Percentiles rank a stretch among this genome's conserved stretches.
phyloP scores from a whole-genome alignment of 2,329 filamentous ascomycete genomes.

The Fonsecaea multimorphosa region DNA sequence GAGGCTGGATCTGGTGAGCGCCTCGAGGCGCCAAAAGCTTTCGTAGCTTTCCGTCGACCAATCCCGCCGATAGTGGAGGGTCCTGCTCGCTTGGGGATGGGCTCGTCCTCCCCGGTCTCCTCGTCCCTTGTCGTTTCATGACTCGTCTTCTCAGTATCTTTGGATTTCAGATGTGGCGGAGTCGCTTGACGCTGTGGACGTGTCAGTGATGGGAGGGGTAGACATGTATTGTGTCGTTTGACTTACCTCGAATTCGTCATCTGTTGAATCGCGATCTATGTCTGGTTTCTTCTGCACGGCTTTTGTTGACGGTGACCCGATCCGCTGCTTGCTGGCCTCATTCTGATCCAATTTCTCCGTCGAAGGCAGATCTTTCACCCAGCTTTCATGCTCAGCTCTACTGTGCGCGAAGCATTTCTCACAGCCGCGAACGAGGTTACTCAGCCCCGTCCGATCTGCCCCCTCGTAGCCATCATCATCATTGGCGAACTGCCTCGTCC shows the following conservation, averaged over 20 bases:
- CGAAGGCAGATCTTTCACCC: conserved; percentile 26
- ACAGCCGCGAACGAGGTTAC: conserved; percentile 30
- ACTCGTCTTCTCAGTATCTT: conserved; percentile 2
- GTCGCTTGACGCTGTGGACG: conserved; percentile 32
- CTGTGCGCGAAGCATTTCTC: conserved; percentile 35
- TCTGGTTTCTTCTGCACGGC: neutral
- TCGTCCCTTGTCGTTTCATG: conserved; percentile 10
- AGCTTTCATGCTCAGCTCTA: conserved; percentile 29
- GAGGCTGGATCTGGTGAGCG: conserved; percentile 3
- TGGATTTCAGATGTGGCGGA: conserved; percentile 26
- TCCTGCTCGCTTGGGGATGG: conserved; percentile 16
- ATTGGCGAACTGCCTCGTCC: conserved; percentile 46
- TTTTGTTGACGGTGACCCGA: conserved; percentile 3
- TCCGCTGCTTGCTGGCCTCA: neutral
- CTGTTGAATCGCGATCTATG: conserved; percentile 19
- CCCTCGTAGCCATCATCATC: conserved; percentile 36
- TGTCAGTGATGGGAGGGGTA: neutral
- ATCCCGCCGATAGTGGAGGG: conserved; percentile 20
- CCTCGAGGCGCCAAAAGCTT: conserved; percentile 22
- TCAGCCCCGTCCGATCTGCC: conserved; percentile 27
- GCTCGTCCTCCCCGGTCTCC: conserved; percentile 24
- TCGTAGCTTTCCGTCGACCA: conserved; percentile 28
- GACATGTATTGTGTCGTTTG: neutral
- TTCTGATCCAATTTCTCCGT: conserved; percentile 1
- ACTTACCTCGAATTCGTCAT: conserved; percentile 37